phyloP scores from a whole-genome alignment of 2,329 filamentous ascomycete genomes.

The Thielaviopsis musarum region DNA sequence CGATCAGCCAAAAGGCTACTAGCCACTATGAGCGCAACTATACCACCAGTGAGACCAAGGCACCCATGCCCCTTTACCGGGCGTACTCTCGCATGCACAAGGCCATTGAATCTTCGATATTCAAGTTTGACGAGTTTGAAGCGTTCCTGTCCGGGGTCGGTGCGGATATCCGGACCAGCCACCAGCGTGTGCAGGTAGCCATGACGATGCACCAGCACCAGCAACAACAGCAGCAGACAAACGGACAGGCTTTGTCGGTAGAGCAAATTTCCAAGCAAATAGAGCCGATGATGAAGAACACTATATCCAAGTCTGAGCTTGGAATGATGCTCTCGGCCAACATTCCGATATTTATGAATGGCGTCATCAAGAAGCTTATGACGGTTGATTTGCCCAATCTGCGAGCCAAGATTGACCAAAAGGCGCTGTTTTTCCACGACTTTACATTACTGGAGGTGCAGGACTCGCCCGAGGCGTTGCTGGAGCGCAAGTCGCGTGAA shows the following conservation, averaged over 20 bases:
- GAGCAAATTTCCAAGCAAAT: constrained; percentile 22
- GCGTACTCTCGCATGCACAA: constrained; percentile 38
- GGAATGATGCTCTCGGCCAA: constrained; percentile 32
- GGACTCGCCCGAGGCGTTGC: constrained; percentile 31
- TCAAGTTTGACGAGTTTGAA: constrained; percentile 46
- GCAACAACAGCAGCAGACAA: constrained; percentile 11
- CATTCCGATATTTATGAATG: constrained; percentile 30
- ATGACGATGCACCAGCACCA: constrained; percentile 4
- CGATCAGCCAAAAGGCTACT: constrained; percentile 30
- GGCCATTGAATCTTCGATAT: constrained; percentile 31
- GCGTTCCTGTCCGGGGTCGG: constrained; percentile 36
- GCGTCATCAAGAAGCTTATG: constrained; percentile 50
- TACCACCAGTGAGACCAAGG: constrained; percentile 25
- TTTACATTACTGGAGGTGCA: constrained; percentile 52
- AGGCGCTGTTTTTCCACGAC: constrained; percentile 56
- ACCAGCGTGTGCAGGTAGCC: constrained; percentile 14
- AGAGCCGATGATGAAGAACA: constrained; percentile 27
- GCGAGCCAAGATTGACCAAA: constrained; percentile 42
- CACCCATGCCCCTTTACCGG: constrained; percentile 37
- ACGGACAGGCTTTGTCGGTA: constrained; percentile 14
- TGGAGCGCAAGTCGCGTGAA: constrained; percentile 21
- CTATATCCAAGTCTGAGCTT: constrained; percentile 33
- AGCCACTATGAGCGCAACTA: constrained; percentile 30
- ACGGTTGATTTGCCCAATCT: constrained; percentile 40
- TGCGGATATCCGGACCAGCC: constrained; percentile 30